A percentile compares a stretch with the other conserved stretches of the same genome.
Conservation (phyloP, 768 basidiomycete species). For the Collybia nuda region DNA sequence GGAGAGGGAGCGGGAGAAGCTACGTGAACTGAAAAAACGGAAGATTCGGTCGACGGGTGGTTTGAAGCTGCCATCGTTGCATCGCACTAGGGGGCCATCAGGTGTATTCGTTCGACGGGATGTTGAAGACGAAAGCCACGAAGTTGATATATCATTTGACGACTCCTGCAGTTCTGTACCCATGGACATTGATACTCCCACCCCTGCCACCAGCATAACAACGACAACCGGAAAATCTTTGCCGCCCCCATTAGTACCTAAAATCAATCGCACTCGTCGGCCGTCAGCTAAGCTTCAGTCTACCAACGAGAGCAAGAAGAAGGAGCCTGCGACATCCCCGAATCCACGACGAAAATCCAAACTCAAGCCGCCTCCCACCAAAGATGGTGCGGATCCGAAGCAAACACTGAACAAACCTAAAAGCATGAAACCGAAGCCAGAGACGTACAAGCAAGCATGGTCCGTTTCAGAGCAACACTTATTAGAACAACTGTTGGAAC, state of each 20-base stretch:
- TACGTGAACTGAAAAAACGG: slow-evolving; percentile 55
- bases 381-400: neutral
- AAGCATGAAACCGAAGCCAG: slow-evolving; percentile 46
- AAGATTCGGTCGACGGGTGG: slow-evolving; percentile 36
- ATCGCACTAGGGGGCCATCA: slow-evolving; percentile 17
- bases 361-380: slow-evolving; percentile 1
- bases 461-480: slow-evolving; percentile 73
- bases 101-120: slow-evolving; percentile 59
- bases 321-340: neutral
- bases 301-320: slow-evolving; percentile 2
- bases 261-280: slow-evolving; percentile 9
- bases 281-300: slow-evolving; percentile 16
- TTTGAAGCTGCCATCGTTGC: slow-evolving; percentile 23
- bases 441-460: slow-evolving; percentile 87
- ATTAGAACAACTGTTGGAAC: slow-evolving; percentile 69
- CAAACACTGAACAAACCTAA: slow-evolving; percentile 6
- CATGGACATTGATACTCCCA: slow-evolving; percentile 3
- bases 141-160: slow-evolving; percentile 53
- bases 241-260: neutral
- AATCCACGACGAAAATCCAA: neutral
- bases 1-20: slow-evolving; percentile 49
- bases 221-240: neutral
- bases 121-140: slow-evolving; percentile 57
- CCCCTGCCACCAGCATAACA: too few species aligned
- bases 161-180: slow-evolving; percentile 16